These are phyloP conservation scores for Solanum pimpinellifolium DNA, from an alignment of 257 asterid genomes.

Conservation along the genomic window DNA sequence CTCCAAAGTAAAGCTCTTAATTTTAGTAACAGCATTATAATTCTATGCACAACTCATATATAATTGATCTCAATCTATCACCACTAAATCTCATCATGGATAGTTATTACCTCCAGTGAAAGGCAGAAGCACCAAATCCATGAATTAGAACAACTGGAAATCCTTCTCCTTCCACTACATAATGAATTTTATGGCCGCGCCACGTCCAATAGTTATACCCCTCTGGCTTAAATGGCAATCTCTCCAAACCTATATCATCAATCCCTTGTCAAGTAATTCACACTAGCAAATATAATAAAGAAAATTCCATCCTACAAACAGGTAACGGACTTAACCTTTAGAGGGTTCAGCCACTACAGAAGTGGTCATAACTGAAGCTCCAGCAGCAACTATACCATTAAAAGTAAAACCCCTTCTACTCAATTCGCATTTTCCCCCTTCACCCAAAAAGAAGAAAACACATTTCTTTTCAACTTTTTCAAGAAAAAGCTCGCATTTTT, in stretches of 20 bases:
- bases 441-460: not conserved
- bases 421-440: conserved; percentile 59
- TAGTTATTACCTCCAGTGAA: conserved; percentile 72
- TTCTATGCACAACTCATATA: not conserved
- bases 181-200: conserved; percentile 72
- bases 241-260: conserved; percentile 48
- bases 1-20: not conserved
- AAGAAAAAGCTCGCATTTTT: not conserved
- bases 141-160: conserved; percentile 77
- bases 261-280: not conserved
- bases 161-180: conserved; percentile 91
- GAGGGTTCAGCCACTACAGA: conserved; percentile 45
- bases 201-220: conserved; percentile 88
- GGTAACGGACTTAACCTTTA: conserved; percentile 24
- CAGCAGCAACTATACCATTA: conserved; percentile 67
- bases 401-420: conserved; percentile 53
- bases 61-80: not conserved
- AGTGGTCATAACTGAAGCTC: conserved; percentile 53
- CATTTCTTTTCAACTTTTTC: not conserved
- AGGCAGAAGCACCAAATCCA: conserved; percentile 98
- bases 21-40: not conserved
- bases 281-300: not conserved
- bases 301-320: not conserved
- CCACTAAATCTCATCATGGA: not conserved
- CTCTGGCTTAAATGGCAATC: conserved; percentile 59